Conservation (phyloP, 2,329 filamentous ascomycete genomes). For the Zasmidium angulare region DNA sequence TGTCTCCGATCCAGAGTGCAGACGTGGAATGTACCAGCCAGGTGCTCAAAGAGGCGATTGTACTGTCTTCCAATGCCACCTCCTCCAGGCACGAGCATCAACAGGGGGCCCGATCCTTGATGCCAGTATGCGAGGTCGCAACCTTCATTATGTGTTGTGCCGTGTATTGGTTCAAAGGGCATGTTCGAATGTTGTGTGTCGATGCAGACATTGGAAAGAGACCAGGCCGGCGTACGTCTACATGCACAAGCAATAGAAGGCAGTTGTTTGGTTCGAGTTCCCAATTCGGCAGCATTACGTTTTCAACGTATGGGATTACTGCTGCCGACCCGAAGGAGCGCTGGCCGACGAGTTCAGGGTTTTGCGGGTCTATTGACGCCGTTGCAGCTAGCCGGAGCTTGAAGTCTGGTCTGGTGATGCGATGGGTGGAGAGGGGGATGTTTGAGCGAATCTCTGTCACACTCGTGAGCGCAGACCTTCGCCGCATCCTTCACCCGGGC, state of each 20-base stretch:
- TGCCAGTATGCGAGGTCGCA: not conserved
- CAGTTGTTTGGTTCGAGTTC: not conserved
- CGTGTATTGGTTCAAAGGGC: not conserved
- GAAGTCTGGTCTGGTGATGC: not conserved
- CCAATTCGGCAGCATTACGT: not conserved
- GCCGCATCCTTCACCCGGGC: not conserved
- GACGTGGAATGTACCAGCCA: not conserved
- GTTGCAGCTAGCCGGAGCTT: not conserved
- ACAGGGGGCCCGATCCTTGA: not conserved
- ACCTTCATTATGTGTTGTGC: not conserved
- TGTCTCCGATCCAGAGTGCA: not conserved
- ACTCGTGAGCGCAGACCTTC: not conserved
- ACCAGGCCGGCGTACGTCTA: not conserved
- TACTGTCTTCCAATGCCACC: not conserved
- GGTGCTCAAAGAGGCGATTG: not conserved
- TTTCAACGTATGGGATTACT: not conserved
- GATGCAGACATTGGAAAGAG: no score
- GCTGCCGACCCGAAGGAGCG: not conserved
- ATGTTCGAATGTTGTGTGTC: not conserved
- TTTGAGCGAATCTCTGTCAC: no score
- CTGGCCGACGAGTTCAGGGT: not conserved
- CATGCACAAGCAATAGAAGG: not conserved
- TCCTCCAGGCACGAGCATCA: not conserved
- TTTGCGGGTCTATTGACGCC: not conserved
- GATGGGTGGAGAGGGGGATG: not conserved